Evolutionary conservation across 2,329 filamentous ascomycete species (phyloP).

Genomic region (Pyrenophora teres): DNA sequence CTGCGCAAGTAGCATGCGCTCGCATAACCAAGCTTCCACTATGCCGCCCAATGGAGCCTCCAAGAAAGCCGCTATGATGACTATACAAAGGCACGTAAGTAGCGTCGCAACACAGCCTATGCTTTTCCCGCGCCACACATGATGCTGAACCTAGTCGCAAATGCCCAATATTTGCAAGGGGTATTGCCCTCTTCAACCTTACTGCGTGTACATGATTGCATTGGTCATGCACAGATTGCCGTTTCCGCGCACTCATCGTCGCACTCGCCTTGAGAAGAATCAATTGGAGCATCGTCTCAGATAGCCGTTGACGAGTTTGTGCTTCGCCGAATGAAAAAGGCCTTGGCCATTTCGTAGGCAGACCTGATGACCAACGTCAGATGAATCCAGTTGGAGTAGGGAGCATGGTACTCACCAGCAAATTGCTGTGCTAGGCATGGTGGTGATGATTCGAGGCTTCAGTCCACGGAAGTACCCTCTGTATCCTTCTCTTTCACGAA

Average conservation of each 20-base stretch:
- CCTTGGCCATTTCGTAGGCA: slow-evolving; percentile 71
- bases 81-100: slow-evolving; percentile 31
- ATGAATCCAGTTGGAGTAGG: background rate
- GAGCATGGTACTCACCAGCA: slow-evolving; percentile 72
- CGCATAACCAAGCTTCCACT: slow-evolving; percentile 30
- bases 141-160: slow-evolving; percentile 18
- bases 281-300: slow-evolving; percentile 12
- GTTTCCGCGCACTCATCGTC: slow-evolving; percentile 3
- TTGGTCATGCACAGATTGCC: slow-evolving; percentile 15
- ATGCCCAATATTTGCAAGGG: slow-evolving; percentile 25
- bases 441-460: slow-evolving; percentile 87
- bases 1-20: slow-evolving; percentile 23
- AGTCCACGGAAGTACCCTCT: slow-evolving; percentile 92
- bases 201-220: slow-evolving; percentile 20
- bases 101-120: slow-evolving; percentile 21
- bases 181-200: slow-evolving; percentile 13
- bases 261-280: slow-evolving; percentile 5
- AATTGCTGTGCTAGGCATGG: slow-evolving; percentile 99
- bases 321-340: slow-evolving; percentile 62
- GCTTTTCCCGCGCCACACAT: slow-evolving; percentile 20
- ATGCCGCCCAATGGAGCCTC: slow-evolving; percentile 35
- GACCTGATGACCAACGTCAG: slow-evolving; percentile 53
- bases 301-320: slow-evolving; percentile 34
- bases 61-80: slow-evolving; percentile 37
- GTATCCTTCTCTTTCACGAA: slow-evolving; percentile 82